These are phyloP conservation scores for Penicillium pancosmium DNA, from an alignment of 495 filamentous ascomycete species.

Conservation along the genomic window DNA sequence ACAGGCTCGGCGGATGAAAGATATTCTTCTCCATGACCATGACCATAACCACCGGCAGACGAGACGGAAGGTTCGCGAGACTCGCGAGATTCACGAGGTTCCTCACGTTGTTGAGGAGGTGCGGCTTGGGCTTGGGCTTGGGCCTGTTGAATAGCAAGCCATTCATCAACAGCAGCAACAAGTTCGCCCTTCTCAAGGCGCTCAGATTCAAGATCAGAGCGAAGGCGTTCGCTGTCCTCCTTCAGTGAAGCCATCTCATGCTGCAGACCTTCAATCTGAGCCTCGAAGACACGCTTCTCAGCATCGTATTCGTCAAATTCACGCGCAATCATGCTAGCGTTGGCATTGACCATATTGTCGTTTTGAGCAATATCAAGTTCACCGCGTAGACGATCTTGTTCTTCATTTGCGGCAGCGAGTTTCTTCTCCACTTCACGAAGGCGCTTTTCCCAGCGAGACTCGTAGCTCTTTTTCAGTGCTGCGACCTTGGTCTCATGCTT, in stretches of 20 bases:
- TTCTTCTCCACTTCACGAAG: slow-evolving; percentile 71
- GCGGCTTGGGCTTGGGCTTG: slow-evolving; percentile 30
- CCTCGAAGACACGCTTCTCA: slow-evolving; percentile 54
- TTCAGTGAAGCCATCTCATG: slow-evolving; percentile 67
- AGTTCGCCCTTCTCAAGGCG: slow-evolving; percentile 91
- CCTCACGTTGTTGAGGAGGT: background rate
- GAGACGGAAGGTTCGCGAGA: slow-evolving; percentile 23
- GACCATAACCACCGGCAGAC: slow-evolving; percentile 15
- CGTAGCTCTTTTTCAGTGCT: slow-evolving; percentile 93
- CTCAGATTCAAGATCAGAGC: slow-evolving; percentile 68
- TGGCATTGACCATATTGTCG: slow-evolving; percentile 49
- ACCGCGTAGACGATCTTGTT: slow-evolving; percentile 71
- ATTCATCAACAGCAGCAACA: slow-evolving; percentile 92
- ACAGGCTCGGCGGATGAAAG: slow-evolving; percentile 20
- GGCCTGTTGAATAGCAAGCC: slow-evolving; percentile 59
- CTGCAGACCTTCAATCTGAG: slow-evolving; percentile 69
- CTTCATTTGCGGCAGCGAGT: slow-evolving; percentile 64
- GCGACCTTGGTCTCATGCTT: slow-evolving; percentile 96
- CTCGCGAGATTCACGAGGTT: slow-evolving; percentile 9
- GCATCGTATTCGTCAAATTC: slow-evolving; percentile 58
- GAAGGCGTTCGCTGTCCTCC: slow-evolving; percentile 64
- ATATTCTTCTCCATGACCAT: slow-evolving; percentile 15
- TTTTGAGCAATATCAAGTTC: slow-evolving; percentile 65
- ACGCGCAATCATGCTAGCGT: slow-evolving; percentile 35
- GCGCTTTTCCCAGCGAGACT: slow-evolving; percentile 85